A percentile compares a stretch with the other conserved stretches of the same genome.
phyloP scores from a whole-genome alignment of 805 yeast genomes.

The Candida incommunis region DNA sequence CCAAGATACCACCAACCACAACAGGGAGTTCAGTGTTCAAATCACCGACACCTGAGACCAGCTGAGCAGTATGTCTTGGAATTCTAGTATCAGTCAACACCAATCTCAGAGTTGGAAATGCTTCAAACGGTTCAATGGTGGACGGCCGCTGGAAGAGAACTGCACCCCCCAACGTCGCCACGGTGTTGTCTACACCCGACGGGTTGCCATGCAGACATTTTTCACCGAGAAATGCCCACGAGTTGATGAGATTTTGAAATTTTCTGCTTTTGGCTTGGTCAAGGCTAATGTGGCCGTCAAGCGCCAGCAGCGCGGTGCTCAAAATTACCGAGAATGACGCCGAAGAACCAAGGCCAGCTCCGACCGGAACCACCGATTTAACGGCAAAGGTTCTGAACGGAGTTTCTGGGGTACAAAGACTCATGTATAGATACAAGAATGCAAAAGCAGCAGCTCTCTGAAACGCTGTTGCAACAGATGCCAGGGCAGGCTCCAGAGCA shows the following conservation, averaged over 20 bases:
- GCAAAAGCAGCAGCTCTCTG: conserved; percentile 72
- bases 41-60: conserved; percentile 64
- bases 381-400: conserved; percentile 48
- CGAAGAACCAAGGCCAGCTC: conserved; percentile 93
- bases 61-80: conserved; percentile 75
- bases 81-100: conserved; percentile 72
- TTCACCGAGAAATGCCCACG: conserved; percentile 89
- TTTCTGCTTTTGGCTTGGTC: conserved; percentile 17
- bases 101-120: conserved; percentile 60
- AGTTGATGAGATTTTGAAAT: conserved; percentile 48
- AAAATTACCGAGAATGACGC: conserved; percentile 82
- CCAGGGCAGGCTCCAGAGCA: conserved; percentile 10
- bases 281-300: conserved; percentile 39
- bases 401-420: conserved; percentile 33
- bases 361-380: conserved; percentile 80
- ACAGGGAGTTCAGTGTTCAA: conserved; percentile 39
- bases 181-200: conserved; percentile 92
- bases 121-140: conserved; percentile 51
- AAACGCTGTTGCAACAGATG: conserved; percentile 34
- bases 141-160: conserved; percentile 76
- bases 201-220: conserved; percentile 94
- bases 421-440: conserved; percentile 63
- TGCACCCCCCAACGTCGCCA: conserved; percentile 93
- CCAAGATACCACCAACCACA: conserved; percentile 44
- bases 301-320: conserved; percentile 48